Evolutionary conservation across 495 filamentous ascomycete species (phyloP), one percentile per base, ranked within the genome.

Genomic region (Daldinia loculata): DNA sequence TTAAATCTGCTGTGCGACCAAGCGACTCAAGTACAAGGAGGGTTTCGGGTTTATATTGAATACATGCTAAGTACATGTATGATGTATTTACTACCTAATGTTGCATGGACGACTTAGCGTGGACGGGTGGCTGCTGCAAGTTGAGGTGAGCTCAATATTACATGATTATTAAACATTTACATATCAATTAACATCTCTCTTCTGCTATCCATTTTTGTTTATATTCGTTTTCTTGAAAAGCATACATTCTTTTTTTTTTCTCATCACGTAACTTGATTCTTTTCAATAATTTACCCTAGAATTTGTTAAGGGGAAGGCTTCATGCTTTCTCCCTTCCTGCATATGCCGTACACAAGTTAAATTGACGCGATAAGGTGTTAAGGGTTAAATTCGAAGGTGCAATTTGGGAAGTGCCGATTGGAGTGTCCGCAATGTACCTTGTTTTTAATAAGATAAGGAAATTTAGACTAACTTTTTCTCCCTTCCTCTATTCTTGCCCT

Each of bases 321-420:
- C 27, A 53, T 59, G 56, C 56, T 36, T 11, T 32, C 27, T 50
- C 22, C 50, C 50, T 65, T 61, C 30, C 58, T 22, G 43, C 43
- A 30, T 53, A 53, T 30, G 50, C 50, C 27, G 24, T 61, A 34
- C n/a, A n/a, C n/a, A n/a, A n/a, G 50, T 61, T 53, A 60, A 63
- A 45, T 65, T 63, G 61, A 36, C 22, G 50, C 56, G 24, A 70
- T 70, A 70, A 65, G 61, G 45, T 41, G 36, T 63, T 56, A 45
- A 57, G 41, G 36, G 45, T 41, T 50, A 59, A 53, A 59, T 59
- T 64, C 43, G n/a, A 19, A 39, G 22, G 53, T 15, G 22, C 56
- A 64, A 65, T 65, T 53, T 41, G 67, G 50, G 34, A 64, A 65
- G 6, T 55, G 52, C 52, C 30, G 19, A 63, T 68, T 68, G 48